A percentile compares a stretch with the other conserved stretches of the same genome.
These are phyloP conservation scores for Stellera chamaejasme DNA, from an alignment of 345 rosid species.

Conservation along the genomic window DNA sequence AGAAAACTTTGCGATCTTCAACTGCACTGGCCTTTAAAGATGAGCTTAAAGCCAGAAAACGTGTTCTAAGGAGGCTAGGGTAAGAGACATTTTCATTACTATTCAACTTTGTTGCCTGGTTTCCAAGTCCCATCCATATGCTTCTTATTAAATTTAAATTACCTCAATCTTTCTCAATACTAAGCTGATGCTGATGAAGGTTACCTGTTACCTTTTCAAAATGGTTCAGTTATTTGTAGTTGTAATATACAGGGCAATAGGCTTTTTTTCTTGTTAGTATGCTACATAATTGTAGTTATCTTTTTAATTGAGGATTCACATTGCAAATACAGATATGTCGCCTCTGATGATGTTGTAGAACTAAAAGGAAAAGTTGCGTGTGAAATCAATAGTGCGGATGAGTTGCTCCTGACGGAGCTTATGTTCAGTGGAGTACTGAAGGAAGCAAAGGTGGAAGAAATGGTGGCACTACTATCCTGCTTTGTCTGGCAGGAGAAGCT, in stretches of 20 bases:
- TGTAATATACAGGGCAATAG: too few relatives aligned
- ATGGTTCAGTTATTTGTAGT: too few relatives aligned
- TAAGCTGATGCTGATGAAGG: too few relatives aligned
- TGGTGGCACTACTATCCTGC: slow-evolving; percentile 95
- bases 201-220: too few relatives aligned
- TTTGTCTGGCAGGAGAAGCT: slow-evolving; percentile 97
- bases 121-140: background rate
- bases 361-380: slow-evolving; percentile 88
- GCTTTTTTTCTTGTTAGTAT: too few relatives aligned
- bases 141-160: slow-evolving; percentile 1
- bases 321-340: slow-evolving; percentile 41
- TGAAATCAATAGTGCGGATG: slow-evolving; percentile 96
- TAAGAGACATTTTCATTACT: slow-evolving; percentile 18
- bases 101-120: background rate
- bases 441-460: slow-evolving; percentile 80
- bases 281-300: too few relatives aligned
- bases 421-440: slow-evolving; percentile 87
- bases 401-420: slow-evolving; percentile 84
- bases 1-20: slow-evolving; percentile 66
- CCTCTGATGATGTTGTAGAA: slow-evolving; percentile 70
- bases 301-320: too few relatives aligned
- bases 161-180: too few relatives aligned
- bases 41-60: slow-evolving; percentile 92
- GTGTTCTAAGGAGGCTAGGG: slow-evolving; percentile 96
- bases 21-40: slow-evolving; percentile 87